These are phyloP conservation scores for Colletotrichum viniferum DNA, from an alignment of 2,329 filamentous ascomycete genomes.

Conservation along the genomic window DNA sequence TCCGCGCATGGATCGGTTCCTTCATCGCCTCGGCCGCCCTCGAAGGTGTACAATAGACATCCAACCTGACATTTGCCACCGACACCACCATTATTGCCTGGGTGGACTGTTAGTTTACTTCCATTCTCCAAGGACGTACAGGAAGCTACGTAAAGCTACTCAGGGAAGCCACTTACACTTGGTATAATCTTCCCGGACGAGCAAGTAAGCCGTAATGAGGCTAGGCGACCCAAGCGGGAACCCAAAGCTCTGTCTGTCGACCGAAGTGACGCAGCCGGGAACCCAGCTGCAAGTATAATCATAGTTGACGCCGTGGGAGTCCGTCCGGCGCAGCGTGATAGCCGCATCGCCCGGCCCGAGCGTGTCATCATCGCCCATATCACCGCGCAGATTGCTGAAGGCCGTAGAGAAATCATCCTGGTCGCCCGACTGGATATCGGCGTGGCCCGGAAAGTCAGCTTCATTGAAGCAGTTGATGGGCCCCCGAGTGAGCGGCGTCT, in stretches of 20 bases:
- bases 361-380: neutral
- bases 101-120: neutral
- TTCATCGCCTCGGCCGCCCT: neutral
- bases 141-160: no score
- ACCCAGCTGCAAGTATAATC: constrained; percentile 21
- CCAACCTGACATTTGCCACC: neutral
- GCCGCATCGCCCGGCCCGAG: neutral
- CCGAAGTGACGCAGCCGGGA: constrained; percentile 22
- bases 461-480: neutral
- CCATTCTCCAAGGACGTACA: neutral
- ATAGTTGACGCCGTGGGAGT: constrained; percentile 22
- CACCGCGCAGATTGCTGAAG: neutral
- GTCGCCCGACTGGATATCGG: neutral
- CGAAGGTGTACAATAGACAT: neutral
- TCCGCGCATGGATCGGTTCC: neutral
- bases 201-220: constrained; percentile 23
- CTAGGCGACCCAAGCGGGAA: constrained; percentile 22
- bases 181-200: constrained; percentile 25
- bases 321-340: neutral
- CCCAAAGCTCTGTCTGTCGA: constrained; percentile 18
- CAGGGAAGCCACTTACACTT: constrained; percentile 20
- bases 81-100: neutral
- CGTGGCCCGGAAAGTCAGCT: neutral
- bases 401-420: neutral
- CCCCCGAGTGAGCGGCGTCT: neutral